Evolutionary conservation across 108 stramenopile genomes (phyloP).

Genomic region (Cylindrotheca fusiformis): DNA sequence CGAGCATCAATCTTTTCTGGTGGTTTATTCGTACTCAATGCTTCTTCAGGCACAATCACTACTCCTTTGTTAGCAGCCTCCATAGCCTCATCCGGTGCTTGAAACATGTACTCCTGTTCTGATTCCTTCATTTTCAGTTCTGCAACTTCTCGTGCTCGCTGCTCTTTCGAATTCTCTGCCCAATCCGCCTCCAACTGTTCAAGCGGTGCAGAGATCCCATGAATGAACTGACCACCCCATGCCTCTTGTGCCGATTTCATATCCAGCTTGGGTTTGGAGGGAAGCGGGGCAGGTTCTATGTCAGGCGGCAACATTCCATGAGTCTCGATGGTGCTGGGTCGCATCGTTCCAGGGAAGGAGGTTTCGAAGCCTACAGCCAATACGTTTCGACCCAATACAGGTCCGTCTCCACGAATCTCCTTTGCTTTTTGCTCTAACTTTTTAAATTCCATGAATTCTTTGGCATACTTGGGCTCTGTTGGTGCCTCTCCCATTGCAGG

Average conservation of each 20-base stretch:
- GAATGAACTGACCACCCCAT: conserved; percentile 38
- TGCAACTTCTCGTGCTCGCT: conserved; percentile 33
- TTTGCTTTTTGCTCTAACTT: conserved; percentile 61
- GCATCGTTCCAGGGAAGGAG: conserved; percentile 50
- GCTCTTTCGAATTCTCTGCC: conserved; percentile 20
- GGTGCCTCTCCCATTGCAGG: conserved; percentile 59
- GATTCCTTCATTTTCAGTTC: not conserved
- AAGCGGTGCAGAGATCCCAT: conserved; percentile 46
- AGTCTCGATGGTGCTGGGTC: conserved; percentile 44
- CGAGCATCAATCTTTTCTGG: not conserved
- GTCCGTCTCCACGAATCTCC: conserved; percentile 48
- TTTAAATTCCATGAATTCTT: conserved; percentile 69
- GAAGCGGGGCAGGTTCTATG: too few relatives aligned
- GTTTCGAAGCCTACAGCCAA: conserved; percentile 46
- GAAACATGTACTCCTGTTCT: conserved; percentile 16
- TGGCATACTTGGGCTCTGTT: conserved; percentile 55
- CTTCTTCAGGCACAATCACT: conserved; percentile 11
- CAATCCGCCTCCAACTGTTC: conserved; percentile 29
- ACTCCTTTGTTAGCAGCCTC: conserved; percentile 71
- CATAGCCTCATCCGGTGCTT: conserved; percentile 46
- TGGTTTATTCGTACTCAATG: not conserved
- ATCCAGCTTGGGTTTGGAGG: conserved; percentile 14
- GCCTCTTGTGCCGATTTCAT: conserved; percentile 18
- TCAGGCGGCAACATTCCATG: conserved; percentile 22
- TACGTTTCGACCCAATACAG: conserved; percentile 45